Percentiles rank a stretch among this genome's conserved stretches.
Conservation (phyloP, 1,284 basidiomycete species). For the Stereum hirsutum region DNA sequence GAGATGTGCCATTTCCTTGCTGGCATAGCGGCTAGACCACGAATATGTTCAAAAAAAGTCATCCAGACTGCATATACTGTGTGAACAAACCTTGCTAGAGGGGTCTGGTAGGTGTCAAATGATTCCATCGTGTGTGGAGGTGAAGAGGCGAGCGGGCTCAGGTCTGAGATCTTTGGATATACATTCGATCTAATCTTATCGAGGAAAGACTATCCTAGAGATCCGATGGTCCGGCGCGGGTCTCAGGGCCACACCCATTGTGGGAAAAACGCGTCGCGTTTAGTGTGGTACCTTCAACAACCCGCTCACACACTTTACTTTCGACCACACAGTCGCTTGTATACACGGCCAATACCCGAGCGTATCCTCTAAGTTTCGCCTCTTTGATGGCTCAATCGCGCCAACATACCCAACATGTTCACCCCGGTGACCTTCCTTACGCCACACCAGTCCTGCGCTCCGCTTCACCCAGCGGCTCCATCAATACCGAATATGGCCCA, state of each 20-base stretch:
- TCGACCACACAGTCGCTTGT: too few species aligned
- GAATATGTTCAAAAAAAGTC: slow-evolving; percentile 10
- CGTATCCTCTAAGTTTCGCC: too few species aligned
- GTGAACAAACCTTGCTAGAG: slow-evolving; percentile 52
- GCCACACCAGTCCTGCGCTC: slow-evolving; percentile 56
- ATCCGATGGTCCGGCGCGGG: too few species aligned
- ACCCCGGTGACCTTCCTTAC: slow-evolving; percentile 33
- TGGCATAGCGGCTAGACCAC: slow-evolving; percentile 84
- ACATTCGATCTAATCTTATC: too few species aligned
- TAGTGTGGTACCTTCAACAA: too few species aligned
- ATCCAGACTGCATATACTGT: neutral
- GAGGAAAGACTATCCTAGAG: too few species aligned
- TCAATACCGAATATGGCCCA: slow-evolving; percentile 53
- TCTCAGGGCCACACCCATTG: too few species aligned
- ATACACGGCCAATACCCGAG: too few species aligned
- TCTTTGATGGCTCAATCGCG: neutral
- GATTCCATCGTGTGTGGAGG: slow-evolving; percentile 52
- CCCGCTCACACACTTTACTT: too few species aligned
- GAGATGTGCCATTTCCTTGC: slow-evolving; percentile 96
- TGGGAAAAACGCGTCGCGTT: too few species aligned
- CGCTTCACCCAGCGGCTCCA: slow-evolving; percentile 62
- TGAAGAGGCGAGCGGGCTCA: neutral
- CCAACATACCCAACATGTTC: slow-evolving; percentile 17
- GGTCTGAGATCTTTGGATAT: too few species aligned
- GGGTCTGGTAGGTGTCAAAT: slow-evolving; percentile 67